Base-by-base conservation (phyloP, 768 basidiomycete species). In the Boletus huronensis region DNA sequence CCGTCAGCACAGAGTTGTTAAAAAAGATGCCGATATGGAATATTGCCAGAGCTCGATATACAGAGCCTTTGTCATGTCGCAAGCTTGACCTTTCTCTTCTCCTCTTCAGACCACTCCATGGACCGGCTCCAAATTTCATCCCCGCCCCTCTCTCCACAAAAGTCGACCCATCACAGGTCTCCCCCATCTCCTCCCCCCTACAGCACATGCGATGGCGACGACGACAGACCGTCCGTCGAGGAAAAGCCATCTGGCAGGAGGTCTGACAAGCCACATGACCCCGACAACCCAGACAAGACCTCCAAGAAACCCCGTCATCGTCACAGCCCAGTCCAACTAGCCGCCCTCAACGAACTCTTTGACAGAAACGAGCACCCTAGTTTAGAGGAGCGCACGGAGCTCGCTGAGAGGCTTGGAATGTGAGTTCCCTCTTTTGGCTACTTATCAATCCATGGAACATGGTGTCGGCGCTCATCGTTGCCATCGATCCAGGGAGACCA, bases 341-440 rank as follows among this genome's bases (percentile, higher is more conserved):
- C 82, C 21, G 87, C 86, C 28, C 77, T 92, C 66, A 91, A 91
- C 69, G 81, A 83, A 66, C 83, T 90, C 60, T 92, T 84, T 61
- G 88, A 89, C 60, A 79, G 79, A 69, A 82, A 82, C 41, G 87
- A 88, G 64, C 88, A 90, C 71, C 89, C 89, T 17, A 71, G 83
- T 49, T 75, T 88, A 48, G 84, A 87, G 48, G 79, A 82, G 53
- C 82, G 89, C 60, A 78, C 82, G 9, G 77, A 80, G 40, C 75
- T 92, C 45, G 89, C 88, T 60, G 81, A 85, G 60, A 80, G 79
- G 60, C 78, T 91, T 58, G 84, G 85, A 72, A 90, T 92, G 89
- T 88, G 63, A 69, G 88, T 78, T 62, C 54, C 52, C 62, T 58
- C 57, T 55, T 70, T 70, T 48, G 59, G 68, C 39, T 39, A 46